Evolutionary conservation across 176 grass and related monocot species (phyloP), one percentile per base, ranked within the genome.

Genomic region (Thalia dealbata): DNA sequence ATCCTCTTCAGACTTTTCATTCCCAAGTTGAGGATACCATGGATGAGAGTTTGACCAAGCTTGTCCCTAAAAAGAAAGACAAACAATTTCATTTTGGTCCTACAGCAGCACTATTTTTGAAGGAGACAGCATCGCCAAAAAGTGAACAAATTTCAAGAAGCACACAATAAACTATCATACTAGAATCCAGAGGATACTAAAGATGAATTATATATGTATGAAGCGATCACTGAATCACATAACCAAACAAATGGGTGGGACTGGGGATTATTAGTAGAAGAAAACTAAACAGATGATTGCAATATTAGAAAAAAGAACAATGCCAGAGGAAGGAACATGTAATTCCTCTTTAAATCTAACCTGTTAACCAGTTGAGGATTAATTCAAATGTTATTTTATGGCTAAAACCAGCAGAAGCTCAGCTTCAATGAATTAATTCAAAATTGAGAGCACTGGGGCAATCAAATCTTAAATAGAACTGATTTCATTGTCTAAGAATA

Each of bases 31-130:
- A 55, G 58, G 66, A 32, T 71, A 70, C 76, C 67, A 76, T 56
- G 78, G 73, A 9, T 77, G 78, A 73, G 83, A 88, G 58, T 72
- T 41, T 35, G 83, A 71, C 38, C 48, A 86, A 76, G 78, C 41
- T 50, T 83, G 86, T 74, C 42, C 67, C 86, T 92, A 61, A 32
- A 77, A 13, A 78, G 18, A 81, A 51, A 0, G 4, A n/a, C 42
- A 19, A 52, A 23, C 16, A 27, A 73, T 21, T 28, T 67, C 23
- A 4, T 38, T 1, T 1, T 51, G 55, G 3, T 76, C n/a, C 32
- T 75, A 67, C 68, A 28, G 25, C 21, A 42, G 19, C 14, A 71
- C 25, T 50, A 29, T 14, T 16, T 67, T 42, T 67, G 29, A 23
- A 30, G 25, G 55, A 69, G 3, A 4, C 15, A 42, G 14, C 23